phyloP scores from a whole-genome alignment of 495 filamentous ascomycete genomes.

The Podospora tetraspora region DNA sequence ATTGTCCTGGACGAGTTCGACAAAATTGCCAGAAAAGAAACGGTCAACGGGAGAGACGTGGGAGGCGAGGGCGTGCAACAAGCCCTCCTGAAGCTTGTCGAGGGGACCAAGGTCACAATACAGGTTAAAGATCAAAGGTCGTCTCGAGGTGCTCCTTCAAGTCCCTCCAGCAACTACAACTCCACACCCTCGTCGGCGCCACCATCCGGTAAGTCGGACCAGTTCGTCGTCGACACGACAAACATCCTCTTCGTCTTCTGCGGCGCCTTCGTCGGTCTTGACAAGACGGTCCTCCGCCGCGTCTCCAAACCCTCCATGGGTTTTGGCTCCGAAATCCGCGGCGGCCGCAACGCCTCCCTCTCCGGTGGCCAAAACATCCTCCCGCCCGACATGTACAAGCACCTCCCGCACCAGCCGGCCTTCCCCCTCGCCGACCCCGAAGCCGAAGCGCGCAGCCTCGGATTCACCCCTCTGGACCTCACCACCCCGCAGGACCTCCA shows the following conservation, averaged over 20 bases:
- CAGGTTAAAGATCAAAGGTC: constrained; percentile 76
- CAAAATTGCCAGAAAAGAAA: constrained; percentile 70
- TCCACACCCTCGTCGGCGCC: constrained; percentile 32
- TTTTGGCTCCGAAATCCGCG: constrained; percentile 80
- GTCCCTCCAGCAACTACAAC: constrained; percentile 35
- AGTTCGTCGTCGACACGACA: constrained; percentile 85
- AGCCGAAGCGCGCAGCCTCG: constrained; percentile 16
- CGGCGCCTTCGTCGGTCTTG: constrained; percentile 88
- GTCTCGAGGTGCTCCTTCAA: constrained; percentile 43
- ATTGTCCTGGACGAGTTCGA: constrained; percentile 95
- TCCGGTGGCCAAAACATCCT: constrained; percentile 36
- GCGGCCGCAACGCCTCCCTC: constrained; percentile 23
- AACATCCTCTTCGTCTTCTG: constrained; percentile 97
- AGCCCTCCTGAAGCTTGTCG: constrained; percentile 89
- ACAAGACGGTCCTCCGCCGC: constrained; percentile 80
- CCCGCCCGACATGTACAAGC: constrained; percentile 37
- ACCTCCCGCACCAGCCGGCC: constrained; percentile 40
- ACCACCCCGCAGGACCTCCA: constrained; percentile 79
- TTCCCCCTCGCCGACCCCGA: constrained; percentile 20
- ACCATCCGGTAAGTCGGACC: constrained; percentile 64
- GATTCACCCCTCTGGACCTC: constrained; percentile 75
- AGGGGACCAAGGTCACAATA: constrained; percentile 87
- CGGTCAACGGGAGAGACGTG: constrained; percentile 64
- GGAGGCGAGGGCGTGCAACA: constrained; percentile 94
- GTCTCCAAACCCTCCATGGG: constrained; percentile 86